These are phyloP conservation scores for Mallotus japonicus DNA, from an alignment of 441 rosid species.

Conservation along the genomic window DNA sequence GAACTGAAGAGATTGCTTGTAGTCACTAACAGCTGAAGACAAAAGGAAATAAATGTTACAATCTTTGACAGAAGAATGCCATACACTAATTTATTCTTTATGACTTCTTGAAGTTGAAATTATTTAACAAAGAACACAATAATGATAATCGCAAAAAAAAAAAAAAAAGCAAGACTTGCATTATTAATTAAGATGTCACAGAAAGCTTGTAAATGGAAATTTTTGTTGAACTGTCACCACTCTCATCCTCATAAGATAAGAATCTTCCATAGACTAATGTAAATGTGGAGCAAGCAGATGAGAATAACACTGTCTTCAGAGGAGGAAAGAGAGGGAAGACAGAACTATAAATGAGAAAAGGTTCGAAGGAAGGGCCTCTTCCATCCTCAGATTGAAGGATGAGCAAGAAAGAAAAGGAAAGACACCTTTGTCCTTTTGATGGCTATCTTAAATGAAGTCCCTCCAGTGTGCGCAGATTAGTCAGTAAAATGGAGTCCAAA, in stretches of 20 bases:
- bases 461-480: background rate
- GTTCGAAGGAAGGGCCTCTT: background rate
- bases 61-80: background rate
- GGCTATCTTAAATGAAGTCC: background rate
- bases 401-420: background rate
- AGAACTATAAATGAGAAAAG: background rate
- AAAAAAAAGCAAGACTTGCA: background rate
- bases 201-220: background rate
- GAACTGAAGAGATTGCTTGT: constrained; percentile 93
- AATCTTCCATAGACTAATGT: background rate
- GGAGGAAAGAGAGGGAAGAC: background rate
- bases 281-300: background rate
- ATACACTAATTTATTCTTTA: background rate
- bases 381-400: background rate
- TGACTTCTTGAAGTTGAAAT: background rate
- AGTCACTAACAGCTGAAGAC: constrained; percentile 91
- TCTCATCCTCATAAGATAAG: background rate
- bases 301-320: no score
- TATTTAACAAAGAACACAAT: background rate
- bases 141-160: background rate
- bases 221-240: background rate
- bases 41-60: background rate
- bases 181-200: background rate
- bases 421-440: background rate
- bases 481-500: background rate